Base-by-base conservation (phyloP, 306 rosid species). In the Ormosia emarginata region DNA sequence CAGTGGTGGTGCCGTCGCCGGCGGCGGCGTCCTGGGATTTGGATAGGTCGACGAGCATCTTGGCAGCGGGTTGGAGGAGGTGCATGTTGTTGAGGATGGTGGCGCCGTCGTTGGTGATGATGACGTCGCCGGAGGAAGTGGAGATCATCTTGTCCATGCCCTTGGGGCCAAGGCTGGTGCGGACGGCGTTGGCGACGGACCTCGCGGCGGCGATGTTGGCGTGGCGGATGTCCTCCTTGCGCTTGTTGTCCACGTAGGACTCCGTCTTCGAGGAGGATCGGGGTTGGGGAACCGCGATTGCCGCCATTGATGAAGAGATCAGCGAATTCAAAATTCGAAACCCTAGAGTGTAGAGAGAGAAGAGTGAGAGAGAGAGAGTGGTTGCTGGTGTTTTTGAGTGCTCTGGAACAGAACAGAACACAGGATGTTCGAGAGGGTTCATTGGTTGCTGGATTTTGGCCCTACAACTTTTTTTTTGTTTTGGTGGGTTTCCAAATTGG, bases 141-240 rank as follows among this genome's bases (percentile, higher is more conserved):
- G 99, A 90, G 73, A 95, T 95, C 98, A 95, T 95, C 85, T 95
- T 95, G 91, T 95, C 99, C 99, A 95, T 95, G 7, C 99, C 99
- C 46, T 94, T 92, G 2, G 99, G 99, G 0, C 99, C 99, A 2
- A 95, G 92, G 55, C 96, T 90, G 67, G 99, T 95, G 13, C 99
- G 91, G 4, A 95, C 99, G 6, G 99, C 97, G 52, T 87, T 88
- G 9, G 99, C 98, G 4, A 95, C 94, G 44, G 99, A 9, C 8
- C 98, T 89, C 0, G 99, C 99, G 7, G 97, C 90, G 13, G 88
- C 43, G 89, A 93, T 95, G 83, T 95, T 95, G 50, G 94, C 90
- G 0, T 92, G 97, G 39, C 99, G 98, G 65, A 95, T 24, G 76
- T 95, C 99, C n/a, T 95, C 94, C 88, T 95, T 95, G 84, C 99